Conservation (phyloP, 2,329 filamentous ascomycete genomes). For the Pezicula rhizophila region DNA sequence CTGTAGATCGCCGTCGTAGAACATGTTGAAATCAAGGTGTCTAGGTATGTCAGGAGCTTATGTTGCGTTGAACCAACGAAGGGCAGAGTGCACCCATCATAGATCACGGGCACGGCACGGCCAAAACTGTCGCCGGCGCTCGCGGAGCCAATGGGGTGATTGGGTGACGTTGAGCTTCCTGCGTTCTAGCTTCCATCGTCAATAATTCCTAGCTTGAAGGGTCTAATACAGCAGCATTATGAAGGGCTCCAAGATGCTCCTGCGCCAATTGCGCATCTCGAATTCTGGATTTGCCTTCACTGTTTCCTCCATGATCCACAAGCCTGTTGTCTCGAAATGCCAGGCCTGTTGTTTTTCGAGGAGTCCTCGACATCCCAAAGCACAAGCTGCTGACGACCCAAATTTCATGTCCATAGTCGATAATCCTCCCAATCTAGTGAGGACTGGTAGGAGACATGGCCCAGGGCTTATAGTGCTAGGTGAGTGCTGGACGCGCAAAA, state of each 20-base stretch:
- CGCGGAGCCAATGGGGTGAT: no score
- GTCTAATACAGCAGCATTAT: no score
- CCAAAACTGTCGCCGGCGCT: no score
- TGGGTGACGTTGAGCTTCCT: no score
- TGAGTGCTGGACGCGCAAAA: conserved; percentile 25
- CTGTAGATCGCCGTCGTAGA: conserved; percentile 74
- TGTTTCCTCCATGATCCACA: background rate
- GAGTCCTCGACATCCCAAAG: conserved; percentile 14
- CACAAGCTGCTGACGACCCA: conserved; percentile 61
- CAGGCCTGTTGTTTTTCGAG: conserved; percentile 22
- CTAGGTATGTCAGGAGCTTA: background rate
- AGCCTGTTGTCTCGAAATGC: conserved; percentile 10
- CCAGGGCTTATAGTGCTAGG: conserved; percentile 74
- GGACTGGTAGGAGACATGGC: conserved; percentile 66
- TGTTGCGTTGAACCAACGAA: background rate
- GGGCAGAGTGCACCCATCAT: background rate
- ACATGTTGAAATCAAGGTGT: conserved; percentile 47
- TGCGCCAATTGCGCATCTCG: conserved; percentile 10
- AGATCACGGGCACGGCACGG: no score
- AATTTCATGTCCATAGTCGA: conserved; percentile 83
- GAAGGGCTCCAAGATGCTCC: background rate
- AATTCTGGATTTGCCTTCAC: background rate
- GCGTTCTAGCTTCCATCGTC: no score
- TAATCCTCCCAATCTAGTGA: conserved; percentile 74
- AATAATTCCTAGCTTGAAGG: no score